These are phyloP conservation scores for Paramecium bursaria DNA, from an alignment of 73 alveolate species.

Conservation along the genomic window DNA sequence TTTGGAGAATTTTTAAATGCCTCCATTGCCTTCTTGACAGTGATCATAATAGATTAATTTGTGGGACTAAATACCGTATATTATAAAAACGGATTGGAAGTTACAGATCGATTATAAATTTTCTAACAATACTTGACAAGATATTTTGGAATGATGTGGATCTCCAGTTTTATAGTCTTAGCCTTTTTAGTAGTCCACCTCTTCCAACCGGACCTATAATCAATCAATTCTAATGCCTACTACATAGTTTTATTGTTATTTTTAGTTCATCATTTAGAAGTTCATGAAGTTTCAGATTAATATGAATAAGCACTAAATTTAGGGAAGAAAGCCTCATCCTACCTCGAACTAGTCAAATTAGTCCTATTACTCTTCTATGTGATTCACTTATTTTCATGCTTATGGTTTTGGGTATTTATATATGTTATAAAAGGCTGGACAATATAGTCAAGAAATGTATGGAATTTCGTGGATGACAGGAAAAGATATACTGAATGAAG, in stretches of 20 bases:
- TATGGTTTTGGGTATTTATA: slow-evolving; percentile 43
- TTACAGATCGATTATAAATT: slow-evolving; percentile 4
- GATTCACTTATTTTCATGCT: slow-evolving; percentile 36
- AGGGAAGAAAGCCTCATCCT: slow-evolving; percentile 5
- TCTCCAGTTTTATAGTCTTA: slow-evolving; percentile 6
- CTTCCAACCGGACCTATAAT: background rate
- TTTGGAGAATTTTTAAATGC: background rate
- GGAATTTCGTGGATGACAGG: slow-evolving; percentile 70
- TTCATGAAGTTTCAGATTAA: slow-evolving; percentile 3
- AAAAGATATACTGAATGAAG: slow-evolving; percentile 37
- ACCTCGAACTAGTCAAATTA: slow-evolving; percentile 20
- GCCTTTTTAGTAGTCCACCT: background rate
- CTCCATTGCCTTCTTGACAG: background rate
- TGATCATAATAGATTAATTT: background rate
- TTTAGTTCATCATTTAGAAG: slow-evolving; percentile 22
- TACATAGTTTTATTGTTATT: slow-evolving; percentile 2
- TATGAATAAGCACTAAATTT: slow-evolving; percentile 51
- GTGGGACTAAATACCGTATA: slow-evolving; percentile 39
- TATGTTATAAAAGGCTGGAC: slow-evolving; percentile 26
- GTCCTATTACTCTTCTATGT: slow-evolving; percentile 23
- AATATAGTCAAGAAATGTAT: slow-evolving; percentile 35
- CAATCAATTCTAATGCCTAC: background rate
- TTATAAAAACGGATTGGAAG: slow-evolving; percentile 9
- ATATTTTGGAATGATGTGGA: slow-evolving; percentile 34
- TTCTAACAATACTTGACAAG: background rate